Conservation (phyloP, 2,329 filamentous ascomycete genomes). For the Verticillium dahliae region DNA sequence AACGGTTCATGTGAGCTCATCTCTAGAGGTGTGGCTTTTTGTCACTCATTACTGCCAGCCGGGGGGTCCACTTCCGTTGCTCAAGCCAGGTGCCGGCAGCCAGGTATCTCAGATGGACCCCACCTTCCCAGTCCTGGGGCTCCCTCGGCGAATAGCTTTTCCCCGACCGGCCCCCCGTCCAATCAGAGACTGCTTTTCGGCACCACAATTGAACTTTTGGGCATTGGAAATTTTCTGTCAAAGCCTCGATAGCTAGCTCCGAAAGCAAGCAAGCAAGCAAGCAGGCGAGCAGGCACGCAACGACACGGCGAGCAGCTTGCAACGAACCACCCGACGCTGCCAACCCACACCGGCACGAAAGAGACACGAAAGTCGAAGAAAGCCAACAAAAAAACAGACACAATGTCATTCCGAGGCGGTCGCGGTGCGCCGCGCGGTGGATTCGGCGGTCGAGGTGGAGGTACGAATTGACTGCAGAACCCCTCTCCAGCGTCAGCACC, state of each 20-base stretch:
- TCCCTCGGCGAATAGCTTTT: background rate
- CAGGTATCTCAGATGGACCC: background rate
- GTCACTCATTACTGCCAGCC: background rate
- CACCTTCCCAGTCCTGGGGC: background rate
- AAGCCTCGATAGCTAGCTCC: background rate
- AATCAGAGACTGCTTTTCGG: background rate
- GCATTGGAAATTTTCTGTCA: slow-evolving; percentile 12
- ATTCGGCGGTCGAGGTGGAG: slow-evolving; percentile 12
- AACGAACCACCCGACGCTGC: slow-evolving; percentile 4
- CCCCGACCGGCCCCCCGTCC: background rate
- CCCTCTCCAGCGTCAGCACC: too few species aligned
- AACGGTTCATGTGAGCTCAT: too few species aligned
- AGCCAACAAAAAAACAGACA: background rate
- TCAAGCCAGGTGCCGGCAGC: background rate
- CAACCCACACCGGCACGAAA: background rate
- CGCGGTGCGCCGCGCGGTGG: slow-evolving; percentile 13
- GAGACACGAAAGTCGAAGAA: background rate
- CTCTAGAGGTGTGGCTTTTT: too few species aligned
- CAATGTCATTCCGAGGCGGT: slow-evolving; percentile 11
- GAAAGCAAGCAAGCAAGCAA: background rate
- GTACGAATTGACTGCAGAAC: background rate
- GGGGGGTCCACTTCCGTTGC: background rate
- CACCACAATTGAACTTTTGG: slow-evolving; percentile 7
- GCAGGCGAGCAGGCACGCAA: background rate
- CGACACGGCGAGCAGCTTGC: slow-evolving; percentile 7